Conservation (phyloP, 1,284 basidiomycete species). For the Ustilago lituana region DNA sequence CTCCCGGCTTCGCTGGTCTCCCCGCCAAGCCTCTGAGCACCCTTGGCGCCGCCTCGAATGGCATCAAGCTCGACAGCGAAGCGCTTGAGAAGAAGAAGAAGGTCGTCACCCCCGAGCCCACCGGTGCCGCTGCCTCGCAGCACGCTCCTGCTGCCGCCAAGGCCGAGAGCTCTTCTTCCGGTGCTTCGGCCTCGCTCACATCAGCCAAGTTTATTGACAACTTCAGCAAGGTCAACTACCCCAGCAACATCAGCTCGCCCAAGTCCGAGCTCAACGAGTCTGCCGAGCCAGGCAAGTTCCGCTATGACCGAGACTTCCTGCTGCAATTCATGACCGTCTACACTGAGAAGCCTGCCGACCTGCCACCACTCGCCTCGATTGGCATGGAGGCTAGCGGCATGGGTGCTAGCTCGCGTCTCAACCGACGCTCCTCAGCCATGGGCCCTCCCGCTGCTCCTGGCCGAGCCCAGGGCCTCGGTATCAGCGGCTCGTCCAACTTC, state of each 20-base stretch:
- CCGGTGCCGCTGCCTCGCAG: constrained; percentile 29
- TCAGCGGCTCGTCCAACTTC: constrained; percentile 56
- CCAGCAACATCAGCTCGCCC: constrained; percentile 83
- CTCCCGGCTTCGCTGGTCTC: constrained; percentile 61
- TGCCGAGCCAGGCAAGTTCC: constrained; percentile 86
- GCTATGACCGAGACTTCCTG: constrained; percentile 97
- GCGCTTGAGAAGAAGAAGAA: constrained; percentile 60
- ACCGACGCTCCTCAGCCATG: constrained; percentile 57
- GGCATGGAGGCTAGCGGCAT: constrained; percentile 71
- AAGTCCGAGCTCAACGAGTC: constrained; percentile 84
- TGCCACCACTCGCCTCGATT: constrained; percentile 89
- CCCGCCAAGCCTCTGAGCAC: constrained; percentile 62
- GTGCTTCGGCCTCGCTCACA: constrained; percentile 51
- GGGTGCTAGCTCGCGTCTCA: constrained; percentile 51
- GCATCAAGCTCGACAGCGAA: constrained; percentile 61
- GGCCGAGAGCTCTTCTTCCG: constrained; percentile 47
- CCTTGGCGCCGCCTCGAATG: constrained; percentile 38
- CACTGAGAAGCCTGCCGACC: constrained; percentile 89
- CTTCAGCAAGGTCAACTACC: constrained; percentile 81
- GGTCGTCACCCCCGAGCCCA: constrained; percentile 21
- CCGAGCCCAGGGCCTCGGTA: constrained; percentile 56
- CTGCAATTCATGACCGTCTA: constrained; percentile 96
- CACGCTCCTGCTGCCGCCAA: constrained; percentile 22
- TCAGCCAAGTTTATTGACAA: constrained; percentile 75
- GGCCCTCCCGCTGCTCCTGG: constrained; percentile 56